Evolutionary conservation across 2,329 filamentous ascomycete species (phyloP).

Genomic region (Pseudogymnoascus sp.): DNA sequence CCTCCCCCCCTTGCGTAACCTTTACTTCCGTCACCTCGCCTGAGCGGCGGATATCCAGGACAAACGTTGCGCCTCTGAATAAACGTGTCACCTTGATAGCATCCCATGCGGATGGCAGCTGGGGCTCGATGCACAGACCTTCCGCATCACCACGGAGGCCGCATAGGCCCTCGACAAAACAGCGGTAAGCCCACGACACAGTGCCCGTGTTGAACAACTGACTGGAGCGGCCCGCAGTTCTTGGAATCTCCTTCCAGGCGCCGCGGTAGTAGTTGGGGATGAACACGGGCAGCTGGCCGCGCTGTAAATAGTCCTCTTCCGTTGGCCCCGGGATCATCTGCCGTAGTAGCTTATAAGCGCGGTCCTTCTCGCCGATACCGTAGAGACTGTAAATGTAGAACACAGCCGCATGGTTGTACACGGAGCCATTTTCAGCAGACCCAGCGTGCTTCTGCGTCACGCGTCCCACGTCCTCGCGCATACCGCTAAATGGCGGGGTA

Average conservation of each 20-base stretch:
- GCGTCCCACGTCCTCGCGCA: conserved; percentile 51
- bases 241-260: conserved; percentile 38
- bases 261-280: conserved; percentile 53
- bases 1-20: conserved; percentile 32
- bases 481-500: conserved; percentile 42
- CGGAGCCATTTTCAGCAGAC: conserved; percentile 48
- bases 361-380: conserved; percentile 39
- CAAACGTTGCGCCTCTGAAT: conserved; percentile 44
- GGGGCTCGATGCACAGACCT: conserved; percentile 40
- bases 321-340: conserved; percentile 46
- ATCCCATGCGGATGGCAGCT: conserved; percentile 43
- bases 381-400: conserved; percentile 49
- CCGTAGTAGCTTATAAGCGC: conserved; percentile 42
- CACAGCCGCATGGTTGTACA: conserved; percentile 49
- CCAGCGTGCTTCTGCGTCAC: conserved; percentile 51
- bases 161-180: conserved; percentile 47
- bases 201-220: conserved; percentile 53
- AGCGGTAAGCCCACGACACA: conserved; percentile 47
- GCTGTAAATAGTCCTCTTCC: conserved; percentile 41
- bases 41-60: conserved; percentile 32
- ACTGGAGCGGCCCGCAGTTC: conserved; percentile 47
- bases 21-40: conserved; percentile 33
- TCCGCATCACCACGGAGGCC: conserved; percentile 42
- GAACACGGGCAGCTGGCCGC: conserved; percentile 48
- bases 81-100: conserved; percentile 37